phyloP scores from a whole-genome alignment of 2,329 filamentous ascomycete genomes.

The Fusarium transvaalense region DNA sequence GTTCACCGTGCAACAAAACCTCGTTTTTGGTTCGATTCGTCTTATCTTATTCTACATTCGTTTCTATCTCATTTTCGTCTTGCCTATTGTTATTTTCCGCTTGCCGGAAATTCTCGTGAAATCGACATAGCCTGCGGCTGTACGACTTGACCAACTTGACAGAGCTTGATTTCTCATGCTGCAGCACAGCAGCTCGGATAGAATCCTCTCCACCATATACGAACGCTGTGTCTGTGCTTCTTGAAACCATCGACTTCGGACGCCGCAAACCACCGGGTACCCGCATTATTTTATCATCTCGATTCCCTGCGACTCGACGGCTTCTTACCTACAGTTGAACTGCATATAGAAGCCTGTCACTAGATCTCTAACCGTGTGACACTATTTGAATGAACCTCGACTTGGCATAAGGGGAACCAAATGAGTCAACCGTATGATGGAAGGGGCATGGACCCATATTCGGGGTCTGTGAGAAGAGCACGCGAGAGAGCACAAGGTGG shows the following conservation, averaged over 20 bases:
- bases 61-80: constrained; percentile 33
- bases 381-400: constrained; percentile 40
- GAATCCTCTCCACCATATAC: constrained; percentile 43
- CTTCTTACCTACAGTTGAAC: constrained; percentile 45
- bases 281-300: constrained; percentile 27
- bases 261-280: constrained; percentile 35
- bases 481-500: constrained; percentile 65
- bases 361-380: constrained; percentile 22
- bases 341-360: constrained; percentile 36
- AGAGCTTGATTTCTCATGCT: constrained; percentile 44
- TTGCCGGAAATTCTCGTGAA: constrained; percentile 35
- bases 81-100: constrained; percentile 9
- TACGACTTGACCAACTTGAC: constrained; percentile 40
- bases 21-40: constrained; percentile 38
- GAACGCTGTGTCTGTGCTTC: constrained; percentile 33
- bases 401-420: constrained; percentile 52
- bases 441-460: constrained; percentile 63
- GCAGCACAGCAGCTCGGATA: constrained; percentile 42
- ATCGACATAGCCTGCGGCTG: constrained; percentile 32
- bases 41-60: constrained; percentile 38
- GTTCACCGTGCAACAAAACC: constrained; percentile 43
- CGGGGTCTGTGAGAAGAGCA: constrained; percentile 66
- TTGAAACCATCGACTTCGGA: constrained; percentile 21
- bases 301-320: constrained; percentile 30
- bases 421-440: constrained; percentile 70